Percentiles rank a stretch among this genome's conserved stretches.
These are phyloP conservation scores for Hymenotorrendiella dingleyae DNA, from an alignment of 2,329 filamentous ascomycete species.

Conservation along the genomic window DNA sequence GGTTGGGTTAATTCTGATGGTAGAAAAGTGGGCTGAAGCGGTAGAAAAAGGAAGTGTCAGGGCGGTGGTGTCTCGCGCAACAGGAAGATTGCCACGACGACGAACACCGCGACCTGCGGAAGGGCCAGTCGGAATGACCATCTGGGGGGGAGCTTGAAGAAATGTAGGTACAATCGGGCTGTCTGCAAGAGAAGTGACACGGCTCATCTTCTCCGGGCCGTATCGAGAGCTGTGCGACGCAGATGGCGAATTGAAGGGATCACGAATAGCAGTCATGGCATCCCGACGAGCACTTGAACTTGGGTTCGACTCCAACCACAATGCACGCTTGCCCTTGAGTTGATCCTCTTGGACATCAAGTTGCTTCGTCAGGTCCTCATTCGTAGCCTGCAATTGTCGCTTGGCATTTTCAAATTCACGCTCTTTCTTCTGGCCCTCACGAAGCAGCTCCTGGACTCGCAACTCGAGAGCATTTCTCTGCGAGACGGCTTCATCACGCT, in stretches of 20 bases:
- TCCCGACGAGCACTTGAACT: slow-evolving; percentile 10
- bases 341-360: slow-evolving; percentile 15
- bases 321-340: slow-evolving; percentile 16
- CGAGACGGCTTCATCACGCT: slow-evolving; percentile 6
- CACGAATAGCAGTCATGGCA: slow-evolving; percentile 10
- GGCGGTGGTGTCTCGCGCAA: too few relatives aligned
- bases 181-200: not conserved
- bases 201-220: not conserved
- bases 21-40: not conserved
- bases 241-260: slow-evolving; percentile 20
- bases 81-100: too few relatives aligned
- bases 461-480: slow-evolving; percentile 6
- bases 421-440: slow-evolving; percentile 6
- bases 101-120: too few relatives aligned
- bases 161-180: not conserved
- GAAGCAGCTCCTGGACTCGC: not conserved
- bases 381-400: not conserved
- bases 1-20: not conserved
- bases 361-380: slow-evolving; percentile 9
- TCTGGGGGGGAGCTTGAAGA: not conserved
- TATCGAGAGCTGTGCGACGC: not conserved
- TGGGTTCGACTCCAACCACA: slow-evolving; percentile 21
- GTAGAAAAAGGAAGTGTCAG: too few relatives aligned
- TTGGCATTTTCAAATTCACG: slow-evolving; percentile 4
- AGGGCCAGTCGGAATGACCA: not conserved